phyloP scores from a whole-genome alignment of 352 stramenopile genomes.

The Stramenopiles sp. region DNA sequence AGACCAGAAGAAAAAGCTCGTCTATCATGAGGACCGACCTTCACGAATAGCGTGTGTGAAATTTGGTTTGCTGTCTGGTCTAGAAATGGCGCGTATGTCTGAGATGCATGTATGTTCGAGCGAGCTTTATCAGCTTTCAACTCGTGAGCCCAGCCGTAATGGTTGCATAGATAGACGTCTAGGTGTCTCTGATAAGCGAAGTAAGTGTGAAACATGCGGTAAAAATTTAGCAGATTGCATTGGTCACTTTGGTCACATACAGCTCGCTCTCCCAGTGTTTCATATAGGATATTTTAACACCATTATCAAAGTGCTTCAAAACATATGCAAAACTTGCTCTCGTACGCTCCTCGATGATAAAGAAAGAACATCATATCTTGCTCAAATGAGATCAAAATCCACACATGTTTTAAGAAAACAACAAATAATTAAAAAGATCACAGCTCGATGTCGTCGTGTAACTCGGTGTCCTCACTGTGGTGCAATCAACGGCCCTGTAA shows the following conservation, averaged over 20 bases:
- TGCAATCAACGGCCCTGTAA: conserved; percentile 78
- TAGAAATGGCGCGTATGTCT: conserved; percentile 9
- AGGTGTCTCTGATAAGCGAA: conserved; percentile 82
- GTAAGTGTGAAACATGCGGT: conserved; percentile 53
- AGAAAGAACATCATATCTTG: conserved; percentile 42
- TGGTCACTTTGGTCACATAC: conserved; percentile 94
- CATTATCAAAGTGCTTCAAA: conserved; percentile 81
- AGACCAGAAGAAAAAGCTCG: too few relatives aligned
- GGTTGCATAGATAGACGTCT: conserved; percentile 83
- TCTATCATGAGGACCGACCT: too few relatives aligned
- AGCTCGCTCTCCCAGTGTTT: conserved; percentile 84
- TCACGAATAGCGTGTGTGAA: conserved; percentile 8
- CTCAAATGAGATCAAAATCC: conserved; percentile 34
- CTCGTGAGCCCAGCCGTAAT: conserved; percentile 40
- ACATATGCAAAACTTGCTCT: conserved; percentile 84
- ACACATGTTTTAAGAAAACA: conserved; percentile 30
- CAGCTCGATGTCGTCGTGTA: conserved; percentile 79
- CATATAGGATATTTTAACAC: conserved; percentile 98
- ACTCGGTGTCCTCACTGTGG: conserved; percentile 72
- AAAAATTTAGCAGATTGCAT: conserved; percentile 78
- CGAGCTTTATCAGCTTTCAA: conserved; percentile 13
- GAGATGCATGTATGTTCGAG: conserved; percentile 12
- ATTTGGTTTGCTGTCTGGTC: conserved; percentile 9
- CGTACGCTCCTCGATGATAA: conserved; percentile 53
- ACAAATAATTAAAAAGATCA: conserved; percentile 52